These are phyloP conservation scores for Ustilago nuda DNA, from an alignment of 1,284 basidiomycete species.

Conservation along the genomic window DNA sequence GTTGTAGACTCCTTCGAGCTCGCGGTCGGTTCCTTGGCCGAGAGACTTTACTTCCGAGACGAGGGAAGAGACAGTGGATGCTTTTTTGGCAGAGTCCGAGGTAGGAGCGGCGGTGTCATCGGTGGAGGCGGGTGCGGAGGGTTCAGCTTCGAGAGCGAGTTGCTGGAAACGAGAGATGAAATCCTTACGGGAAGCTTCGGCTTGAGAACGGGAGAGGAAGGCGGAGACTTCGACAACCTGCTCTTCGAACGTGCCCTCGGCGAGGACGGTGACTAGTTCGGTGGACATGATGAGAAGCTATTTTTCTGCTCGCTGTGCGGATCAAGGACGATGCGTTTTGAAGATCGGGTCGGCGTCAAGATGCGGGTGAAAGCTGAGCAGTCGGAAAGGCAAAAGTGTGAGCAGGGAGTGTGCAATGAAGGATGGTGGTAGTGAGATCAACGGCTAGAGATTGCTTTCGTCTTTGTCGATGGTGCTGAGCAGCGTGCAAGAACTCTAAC, in stretches of 20 bases:
- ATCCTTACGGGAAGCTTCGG: conserved; percentile 58
- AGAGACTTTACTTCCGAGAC: conserved; percentile 50
- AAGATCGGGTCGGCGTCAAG: not conserved
- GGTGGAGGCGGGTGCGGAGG: conserved; percentile 11
- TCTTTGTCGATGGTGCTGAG: not conserved
- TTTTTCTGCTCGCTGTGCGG: too few relatives aligned
- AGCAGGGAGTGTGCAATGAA: not conserved
- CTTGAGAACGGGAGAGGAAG: conserved; percentile 59
- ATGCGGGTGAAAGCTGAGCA: not conserved
- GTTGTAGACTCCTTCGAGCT: conserved; percentile 67
- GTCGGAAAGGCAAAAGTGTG: not conserved
- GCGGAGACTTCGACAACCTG: conserved; percentile 61
- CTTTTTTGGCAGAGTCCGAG: conserved; percentile 38
- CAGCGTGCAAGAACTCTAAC: not conserved
- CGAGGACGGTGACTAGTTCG: conserved; percentile 65
- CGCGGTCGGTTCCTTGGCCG: conserved; percentile 63
- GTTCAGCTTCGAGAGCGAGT: conserved; percentile 55
- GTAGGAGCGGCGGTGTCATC: conserved; percentile 10
- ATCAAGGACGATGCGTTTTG: not conserved
- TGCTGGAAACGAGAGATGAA: conserved; percentile 54
- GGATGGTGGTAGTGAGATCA: not conserved
- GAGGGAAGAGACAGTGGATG: conserved; percentile 47
- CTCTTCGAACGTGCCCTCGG: conserved; percentile 64
- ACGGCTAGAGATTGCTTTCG: not conserved
- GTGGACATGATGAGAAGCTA: conserved; percentile 44